These are phyloP conservation scores for Fomitopsis pulvina DNA, from an alignment of 768 basidiomycete genomes.

Conservation along the genomic window DNA sequence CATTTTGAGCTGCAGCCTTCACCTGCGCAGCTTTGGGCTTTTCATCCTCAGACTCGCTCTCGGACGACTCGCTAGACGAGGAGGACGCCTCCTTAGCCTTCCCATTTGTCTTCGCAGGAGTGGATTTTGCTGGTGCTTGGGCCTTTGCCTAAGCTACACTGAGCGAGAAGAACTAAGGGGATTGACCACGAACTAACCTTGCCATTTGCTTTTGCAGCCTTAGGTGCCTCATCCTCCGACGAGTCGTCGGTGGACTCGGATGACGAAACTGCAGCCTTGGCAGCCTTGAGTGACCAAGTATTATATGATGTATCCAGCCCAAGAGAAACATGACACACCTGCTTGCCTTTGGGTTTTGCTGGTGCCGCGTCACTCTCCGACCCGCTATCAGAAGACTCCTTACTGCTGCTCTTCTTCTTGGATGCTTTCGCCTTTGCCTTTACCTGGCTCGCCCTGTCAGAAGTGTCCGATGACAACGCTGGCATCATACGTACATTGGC, in stretches of 20 bases:
- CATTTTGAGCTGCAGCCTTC: slow-evolving; percentile 22
- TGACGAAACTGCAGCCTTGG: slow-evolving; percentile 6
- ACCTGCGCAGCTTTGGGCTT: slow-evolving; percentile 32
- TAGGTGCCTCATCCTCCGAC: slow-evolving; percentile 14
- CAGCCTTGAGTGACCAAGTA: slow-evolving; percentile 5
- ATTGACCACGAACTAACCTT: slow-evolving; percentile 9
- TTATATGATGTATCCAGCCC: background rate
- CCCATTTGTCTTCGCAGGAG: slow-evolving; percentile 22
- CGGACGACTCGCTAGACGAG: slow-evolving; percentile 8
- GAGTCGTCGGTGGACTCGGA: slow-evolving; percentile 9
- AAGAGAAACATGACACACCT: slow-evolving; percentile 16
- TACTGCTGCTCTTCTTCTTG: slow-evolving; percentile 20
- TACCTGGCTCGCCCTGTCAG: background rate
- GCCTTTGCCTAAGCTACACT: slow-evolving; percentile 7
- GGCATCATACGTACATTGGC: slow-evolving; percentile 17
- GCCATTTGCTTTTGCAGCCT: slow-evolving; percentile 14
- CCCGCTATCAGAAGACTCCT: slow-evolving; percentile 25
- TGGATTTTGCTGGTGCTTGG: slow-evolving; percentile 17
- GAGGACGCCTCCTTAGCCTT: slow-evolving; percentile 8
- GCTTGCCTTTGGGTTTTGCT: slow-evolving; percentile 23
- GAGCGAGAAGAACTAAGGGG: background rate
- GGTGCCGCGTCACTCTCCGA: slow-evolving; percentile 30
- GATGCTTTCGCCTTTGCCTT: slow-evolving; percentile 13
- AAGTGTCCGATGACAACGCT: background rate
- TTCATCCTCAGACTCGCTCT: slow-evolving; percentile 28